Conservation (phyloP, 139 green algal species). For the Trebouxia sp. region DNA sequence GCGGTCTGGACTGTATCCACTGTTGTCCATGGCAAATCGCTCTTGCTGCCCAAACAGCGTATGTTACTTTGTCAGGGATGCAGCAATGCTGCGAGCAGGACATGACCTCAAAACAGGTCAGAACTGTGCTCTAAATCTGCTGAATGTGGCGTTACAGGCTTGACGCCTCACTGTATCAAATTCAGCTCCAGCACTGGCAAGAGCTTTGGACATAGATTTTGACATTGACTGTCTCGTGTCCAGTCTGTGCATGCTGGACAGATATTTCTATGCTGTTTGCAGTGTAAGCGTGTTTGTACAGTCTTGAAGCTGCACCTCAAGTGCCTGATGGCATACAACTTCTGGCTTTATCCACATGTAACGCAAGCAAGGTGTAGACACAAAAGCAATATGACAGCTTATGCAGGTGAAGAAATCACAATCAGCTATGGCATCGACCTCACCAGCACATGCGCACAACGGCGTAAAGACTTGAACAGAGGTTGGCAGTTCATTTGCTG, state of each 20-base stretch:
- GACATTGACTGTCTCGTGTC: no score
- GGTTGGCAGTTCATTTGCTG: not conserved
- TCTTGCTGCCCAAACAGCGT: constrained; percentile 10
- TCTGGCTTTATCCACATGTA: no score
- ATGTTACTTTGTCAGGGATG: not conserved
- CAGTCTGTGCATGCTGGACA: no score
- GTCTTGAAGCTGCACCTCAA: no score
- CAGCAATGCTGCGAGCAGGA: not conserved
- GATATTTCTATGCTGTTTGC: no score
- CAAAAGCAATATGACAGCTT: not conserved
- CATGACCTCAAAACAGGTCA: not conserved
- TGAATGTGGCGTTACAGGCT: no score
- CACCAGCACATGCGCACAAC: fast-evolving
- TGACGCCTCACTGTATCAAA: not conserved
- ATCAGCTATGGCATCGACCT: not conserved
- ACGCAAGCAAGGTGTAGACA: not conserved
- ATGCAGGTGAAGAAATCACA: not conserved
- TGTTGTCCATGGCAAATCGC: not conserved
- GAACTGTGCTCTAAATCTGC: not conserved
- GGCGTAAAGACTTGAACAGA: not conserved
- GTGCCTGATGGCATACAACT: no score
- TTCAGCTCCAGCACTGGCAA: not conserved
- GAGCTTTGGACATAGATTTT: no score
- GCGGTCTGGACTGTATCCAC: not conserved
- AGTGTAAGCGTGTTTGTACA: no score